A percentile compares a stretch with the other conserved stretches of the same genome.
phyloP scores from a whole-genome alignment of 2,329 filamentous ascomycete genomes.

The Cercospora zeae-maydis region DNA sequence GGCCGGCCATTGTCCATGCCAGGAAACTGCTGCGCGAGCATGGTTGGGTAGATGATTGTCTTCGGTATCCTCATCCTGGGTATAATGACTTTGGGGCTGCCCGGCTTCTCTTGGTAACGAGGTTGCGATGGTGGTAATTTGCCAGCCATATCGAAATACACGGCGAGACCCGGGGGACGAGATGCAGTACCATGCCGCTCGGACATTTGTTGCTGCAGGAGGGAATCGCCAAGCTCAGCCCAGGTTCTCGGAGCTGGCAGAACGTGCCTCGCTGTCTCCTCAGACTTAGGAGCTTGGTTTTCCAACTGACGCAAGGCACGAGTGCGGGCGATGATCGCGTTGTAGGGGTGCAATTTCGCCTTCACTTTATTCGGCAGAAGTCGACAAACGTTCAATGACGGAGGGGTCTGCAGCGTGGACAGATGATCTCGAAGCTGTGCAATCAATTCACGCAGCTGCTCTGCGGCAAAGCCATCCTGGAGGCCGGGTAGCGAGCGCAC shows the following conservation, averaged over 20 bases:
- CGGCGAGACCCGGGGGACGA: constrained; percentile 22
- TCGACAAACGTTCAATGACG: constrained; percentile 49
- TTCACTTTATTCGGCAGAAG: constrained; percentile 52
- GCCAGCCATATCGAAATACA: constrained; percentile 29
- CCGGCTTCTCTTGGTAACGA: not conserved
- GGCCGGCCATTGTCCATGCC: constrained; percentile 32
- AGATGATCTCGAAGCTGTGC: constrained; percentile 53
- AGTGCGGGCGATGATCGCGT: constrained; percentile 36
- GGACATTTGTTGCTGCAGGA: constrained; percentile 30
- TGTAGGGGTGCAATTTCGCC: constrained; percentile 54
- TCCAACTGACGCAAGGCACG: constrained; percentile 11
- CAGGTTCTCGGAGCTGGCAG: constrained; percentile 32
- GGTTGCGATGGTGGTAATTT: not conserved
- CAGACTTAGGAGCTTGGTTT: not conserved
- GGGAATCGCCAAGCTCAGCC: constrained; percentile 34
- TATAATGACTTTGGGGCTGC: constrained; percentile 11
- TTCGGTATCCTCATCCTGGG: constrained; percentile 1
- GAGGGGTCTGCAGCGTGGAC: constrained; percentile 51
- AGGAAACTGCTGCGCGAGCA: constrained; percentile 33
- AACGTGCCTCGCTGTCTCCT: constrained; percentile 19
- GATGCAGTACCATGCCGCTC: constrained; percentile 30
- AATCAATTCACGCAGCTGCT: constrained; percentile 51
- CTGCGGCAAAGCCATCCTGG: constrained; percentile 53
- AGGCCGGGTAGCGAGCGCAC: constrained; percentile 56
- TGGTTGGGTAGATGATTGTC: constrained; percentile 16